Base-by-base conservation (phyloP, 228 moss, liverwort and hornwort genomes). In the Sphagnum fallax region DNA sequence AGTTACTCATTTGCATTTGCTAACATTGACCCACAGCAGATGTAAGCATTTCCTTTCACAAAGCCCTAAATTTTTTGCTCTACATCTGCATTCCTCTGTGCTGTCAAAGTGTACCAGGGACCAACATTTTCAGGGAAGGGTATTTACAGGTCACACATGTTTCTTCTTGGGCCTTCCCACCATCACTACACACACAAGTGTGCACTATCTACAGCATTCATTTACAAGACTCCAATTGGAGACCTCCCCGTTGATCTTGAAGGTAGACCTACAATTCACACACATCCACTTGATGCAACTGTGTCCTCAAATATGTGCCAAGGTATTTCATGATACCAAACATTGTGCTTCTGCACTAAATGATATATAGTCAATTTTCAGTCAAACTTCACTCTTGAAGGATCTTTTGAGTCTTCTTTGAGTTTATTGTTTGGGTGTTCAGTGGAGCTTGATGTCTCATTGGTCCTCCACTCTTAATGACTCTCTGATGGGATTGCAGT, bases 1-100 rank as follows among this genome's bases (percentile, higher is more conserved):
- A 87, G 85, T 52, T 98, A 98, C 77, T 91, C 97, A n/a, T 93
- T 87, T 68, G 97, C 97, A 50, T 98, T 98, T 73, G 91, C 93
- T 18, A 93, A 86, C 63, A 90, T 98, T 75, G 90, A 98, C 75
- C 93, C 97, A 6, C 61, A 65, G 67, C 79, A 61, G 61, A 75
- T 86, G 89, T 89, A 70, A 83, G 86, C 32, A 32, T 50, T 52
- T 13, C 52, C 53, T 55, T 58, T 59, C 61, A 49, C 8, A 51
- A 49, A 32, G 52, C 52, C 16, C 63, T 32, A 32, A 32, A 32
- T 32, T 32, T 18, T 32, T 32, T 32, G 32, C 32, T 32, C 32
- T 32, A 32, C 47, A 65, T 61, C 48, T 72, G 52, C 32, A 32
- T 32, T 66, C 15, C 51, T 51, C 53, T 16, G 47, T 47, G 59